Conservation (phyloP, 2,329 filamentous ascomycete genomes). For the Pseudopyricularia javanii region DNA sequence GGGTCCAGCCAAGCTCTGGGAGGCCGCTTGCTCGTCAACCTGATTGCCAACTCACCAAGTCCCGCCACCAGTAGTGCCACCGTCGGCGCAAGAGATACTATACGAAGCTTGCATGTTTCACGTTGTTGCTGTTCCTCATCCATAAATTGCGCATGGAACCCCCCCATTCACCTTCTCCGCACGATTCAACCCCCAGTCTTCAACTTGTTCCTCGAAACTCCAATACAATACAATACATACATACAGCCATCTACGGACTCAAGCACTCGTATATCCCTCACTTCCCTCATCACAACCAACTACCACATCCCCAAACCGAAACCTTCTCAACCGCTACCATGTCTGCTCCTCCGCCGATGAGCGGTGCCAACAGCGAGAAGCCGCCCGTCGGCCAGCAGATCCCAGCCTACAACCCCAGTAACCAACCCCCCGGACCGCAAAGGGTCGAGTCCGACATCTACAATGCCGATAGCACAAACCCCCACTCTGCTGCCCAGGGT, state of each 20-base stretch:
- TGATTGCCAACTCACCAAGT: background rate
- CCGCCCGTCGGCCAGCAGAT: conserved; percentile 3
- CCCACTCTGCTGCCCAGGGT: background rate
- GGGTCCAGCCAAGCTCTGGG: background rate
- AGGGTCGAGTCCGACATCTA: conserved; percentile 2
- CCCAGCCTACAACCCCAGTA: background rate
- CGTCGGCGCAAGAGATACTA: no score
- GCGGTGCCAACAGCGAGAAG: background rate
- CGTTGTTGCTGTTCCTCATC: no score
- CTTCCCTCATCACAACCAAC: background rate
- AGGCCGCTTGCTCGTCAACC: background rate
- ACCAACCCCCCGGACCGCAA: background rate
- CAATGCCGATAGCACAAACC: background rate
- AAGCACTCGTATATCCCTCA: no score
- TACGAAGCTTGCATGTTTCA: no score
- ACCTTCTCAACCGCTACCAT: background rate
- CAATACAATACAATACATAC: no score
- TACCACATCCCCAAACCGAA: background rate
- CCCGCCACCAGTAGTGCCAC: background rate
- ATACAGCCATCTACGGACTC: no score
- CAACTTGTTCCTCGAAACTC: no score
- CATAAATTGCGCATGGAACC: no score
- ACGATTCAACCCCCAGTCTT: no score
- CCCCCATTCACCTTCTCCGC: no score
- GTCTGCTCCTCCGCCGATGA: conserved; percentile 1